These are phyloP conservation scores for Bolboschoenus planiculmis DNA, from an alignment of 176 grass and related monocot genomes.

Conservation along the genomic window DNA sequence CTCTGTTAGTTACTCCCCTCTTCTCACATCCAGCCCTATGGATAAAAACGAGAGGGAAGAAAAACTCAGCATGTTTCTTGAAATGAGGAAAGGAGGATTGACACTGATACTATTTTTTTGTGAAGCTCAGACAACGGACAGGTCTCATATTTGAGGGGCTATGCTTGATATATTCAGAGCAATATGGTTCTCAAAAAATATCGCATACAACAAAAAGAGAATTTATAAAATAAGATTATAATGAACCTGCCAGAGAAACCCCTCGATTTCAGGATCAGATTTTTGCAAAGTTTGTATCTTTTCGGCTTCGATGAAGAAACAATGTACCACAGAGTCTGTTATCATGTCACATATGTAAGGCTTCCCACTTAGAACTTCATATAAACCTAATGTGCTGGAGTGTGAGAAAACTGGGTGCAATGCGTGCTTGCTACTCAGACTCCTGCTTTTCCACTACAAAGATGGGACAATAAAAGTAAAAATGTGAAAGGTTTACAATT, in stretches of 20 bases:
- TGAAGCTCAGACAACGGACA: neutral
- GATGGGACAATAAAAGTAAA: slow-evolving; percentile 14
- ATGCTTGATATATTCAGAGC: neutral
- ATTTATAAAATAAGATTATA: neutral
- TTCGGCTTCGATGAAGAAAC: slow-evolving; percentile 88
- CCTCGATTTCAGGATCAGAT: slow-evolving; percentile 58
- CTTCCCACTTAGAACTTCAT: slow-evolving; percentile 80
- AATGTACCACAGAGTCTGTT: slow-evolving; percentile 73
- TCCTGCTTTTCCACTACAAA: slow-evolving; percentile 64
- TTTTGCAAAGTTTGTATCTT: slow-evolving; percentile 57
- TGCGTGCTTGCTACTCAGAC: slow-evolving; percentile 59
- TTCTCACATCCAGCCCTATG: neutral
- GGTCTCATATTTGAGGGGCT: neutral
- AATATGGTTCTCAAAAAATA: neutral
- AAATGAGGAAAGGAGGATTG: neutral
- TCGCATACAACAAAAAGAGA: neutral
- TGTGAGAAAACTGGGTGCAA: slow-evolving; percentile 85
- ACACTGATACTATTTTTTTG: neutral
- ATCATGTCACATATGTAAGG: slow-evolving; percentile 82
- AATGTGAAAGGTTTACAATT: neutral
- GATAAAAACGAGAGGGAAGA: neutral
- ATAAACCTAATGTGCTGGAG: slow-evolving; percentile 78
- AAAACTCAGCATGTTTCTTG: neutral
- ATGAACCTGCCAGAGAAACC: slow-evolving; percentile 91
- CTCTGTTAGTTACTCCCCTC: neutral